Evolutionary conservation across 1,284 basidiomycete genomes (phyloP), one percentile per base, ranked within the genome.

Genomic region (Ceratobasidium sp.): DNA sequence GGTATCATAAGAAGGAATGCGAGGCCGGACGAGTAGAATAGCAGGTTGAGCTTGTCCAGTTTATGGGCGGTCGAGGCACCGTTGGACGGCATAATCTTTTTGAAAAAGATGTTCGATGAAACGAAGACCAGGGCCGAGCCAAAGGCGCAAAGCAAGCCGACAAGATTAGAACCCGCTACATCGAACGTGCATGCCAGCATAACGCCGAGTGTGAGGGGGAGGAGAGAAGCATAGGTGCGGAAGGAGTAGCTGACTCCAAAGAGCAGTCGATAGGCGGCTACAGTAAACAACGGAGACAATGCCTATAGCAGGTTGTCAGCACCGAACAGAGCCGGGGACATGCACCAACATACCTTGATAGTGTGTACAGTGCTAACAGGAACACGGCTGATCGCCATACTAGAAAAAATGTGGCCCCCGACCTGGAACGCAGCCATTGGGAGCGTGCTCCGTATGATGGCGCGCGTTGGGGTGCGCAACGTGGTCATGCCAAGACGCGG

Each of bases 281-380:
- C 97, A 1, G 97, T 99, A 84, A 99, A 98, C 37, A 99, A 86
- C 0, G 98, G 97, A 0, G 96, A 98, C 64, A 99, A 85, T 0
- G 98, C 97, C 95, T 27, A 29, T 22, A 1, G 37, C 24, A 16
- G 34, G 2, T 14, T n/a, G 56, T 74, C 31, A 62, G 48, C 59
- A 11, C 39, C n/a, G 13, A 8, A 34, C 19, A 24, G 1, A 16
- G n/a, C 29, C 9, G 16, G 11, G 24, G 27, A 56, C 43, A 9
- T 5, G 34, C 27, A 31, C 37, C 8, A 27, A 81, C 88, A 80
- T 79, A 96, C 96, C 90, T 98, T 98, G 83, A 98, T 98, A 41
- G 97, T 99, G 81, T 99, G 98, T 29, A 98, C 96, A 0, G 98
- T 99, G 84, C 94, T 96, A 74, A 99, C 97, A 4, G 94, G 95